Evolutionary conservation across 768 basidiomycete genomes (phyloP), one percentile per base, ranked within the genome.

Genomic region (Tricholoma matsutake): DNA sequence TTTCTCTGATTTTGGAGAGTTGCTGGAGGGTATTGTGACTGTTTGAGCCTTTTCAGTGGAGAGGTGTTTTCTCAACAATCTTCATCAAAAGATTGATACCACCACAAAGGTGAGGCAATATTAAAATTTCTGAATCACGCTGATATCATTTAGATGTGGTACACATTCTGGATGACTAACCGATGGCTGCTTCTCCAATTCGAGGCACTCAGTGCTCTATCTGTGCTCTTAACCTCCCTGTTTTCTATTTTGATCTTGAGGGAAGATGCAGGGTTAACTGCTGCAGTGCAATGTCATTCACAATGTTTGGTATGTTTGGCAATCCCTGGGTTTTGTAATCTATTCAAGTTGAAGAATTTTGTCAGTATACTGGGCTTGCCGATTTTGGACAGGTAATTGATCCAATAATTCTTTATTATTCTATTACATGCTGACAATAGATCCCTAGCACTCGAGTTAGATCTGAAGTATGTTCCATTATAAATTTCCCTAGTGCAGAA

Each of bases 81-180:
- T 95, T 4, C 91, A 92, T 68, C 64, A 64, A 1, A 92, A 91
- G 70, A 82, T 94, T 28, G 89, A 94, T 63, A 73, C 80, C 54
- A 93, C 89, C n/a, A 93, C 85, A 8, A 85, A 88, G 84, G 89
- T 88, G 59, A 32, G 64, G 43, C 6, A n/a, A n/a, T n/a, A n/a
- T n/a, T n/a, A n/a, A n/a, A n/a, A n/a, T n/a, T n/a, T n/a, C n/a
- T n/a, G n/a, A n/a, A n/a, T n/a, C n/a, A n/a, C n/a, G n/a, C n/a
- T n/a, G n/a, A n/a, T n/a, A n/a, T n/a, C n/a, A n/a, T n/a, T n/a
- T 62, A 86, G 87, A 89, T 91, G 88, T 91, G 87, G 88, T 91
- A 92, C 68, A 82, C 77, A 11, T 90, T 89, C 73, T 94, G 93
- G 93, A 93, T 94, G 92, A 87, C 86, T 8, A 94, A 92, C 65